Percentiles rank a stretch among this genome's conserved stretches.
These are phyloP conservation scores for Malus hybrid DNA, from an alignment of 331 rosid genomes.

Conservation along the genomic window DNA sequence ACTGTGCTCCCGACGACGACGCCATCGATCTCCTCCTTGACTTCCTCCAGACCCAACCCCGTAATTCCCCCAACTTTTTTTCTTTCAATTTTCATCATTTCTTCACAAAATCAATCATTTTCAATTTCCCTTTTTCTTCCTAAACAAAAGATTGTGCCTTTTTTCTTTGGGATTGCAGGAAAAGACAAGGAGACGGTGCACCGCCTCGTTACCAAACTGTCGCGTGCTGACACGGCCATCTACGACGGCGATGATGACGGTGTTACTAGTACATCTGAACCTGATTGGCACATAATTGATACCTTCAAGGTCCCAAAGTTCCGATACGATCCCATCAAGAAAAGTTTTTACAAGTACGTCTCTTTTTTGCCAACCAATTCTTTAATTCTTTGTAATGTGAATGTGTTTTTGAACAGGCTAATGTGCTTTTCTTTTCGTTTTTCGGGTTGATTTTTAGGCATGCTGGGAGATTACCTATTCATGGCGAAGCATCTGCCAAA, in stretches of 20 bases:
- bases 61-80: conserved; percentile 14
- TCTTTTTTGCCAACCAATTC: neutral
- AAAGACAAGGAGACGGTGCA: conserved; percentile 61
- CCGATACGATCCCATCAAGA: conserved; percentile 61
- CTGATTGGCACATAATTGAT: conserved; percentile 45
- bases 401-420: neutral
- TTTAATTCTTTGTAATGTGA: neutral
- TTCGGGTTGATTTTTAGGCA: conserved; percentile 35
- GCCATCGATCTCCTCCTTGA: conserved; percentile 75
- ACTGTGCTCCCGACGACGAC: conserved; percentile 46
- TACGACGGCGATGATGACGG: conserved; percentile 5
- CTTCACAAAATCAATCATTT: neutral
- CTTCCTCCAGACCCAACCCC: conserved; percentile 43
- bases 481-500: conserved; percentile 79
- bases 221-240: conserved; percentile 40
- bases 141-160: neutral
- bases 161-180: conserved; percentile 30
- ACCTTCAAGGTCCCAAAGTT: conserved; percentile 51
- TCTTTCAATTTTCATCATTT: neutral
- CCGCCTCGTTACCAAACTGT: conserved; percentile 36
- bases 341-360: conserved; percentile 60
- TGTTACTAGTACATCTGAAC: conserved; percentile 17
- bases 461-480: conserved; percentile 47
- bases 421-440: neutral
- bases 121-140: neutral